phyloP scores from a whole-genome alignment of 495 filamentous ascomycete genomes.

The Hapsidospora chrysogenum region DNA sequence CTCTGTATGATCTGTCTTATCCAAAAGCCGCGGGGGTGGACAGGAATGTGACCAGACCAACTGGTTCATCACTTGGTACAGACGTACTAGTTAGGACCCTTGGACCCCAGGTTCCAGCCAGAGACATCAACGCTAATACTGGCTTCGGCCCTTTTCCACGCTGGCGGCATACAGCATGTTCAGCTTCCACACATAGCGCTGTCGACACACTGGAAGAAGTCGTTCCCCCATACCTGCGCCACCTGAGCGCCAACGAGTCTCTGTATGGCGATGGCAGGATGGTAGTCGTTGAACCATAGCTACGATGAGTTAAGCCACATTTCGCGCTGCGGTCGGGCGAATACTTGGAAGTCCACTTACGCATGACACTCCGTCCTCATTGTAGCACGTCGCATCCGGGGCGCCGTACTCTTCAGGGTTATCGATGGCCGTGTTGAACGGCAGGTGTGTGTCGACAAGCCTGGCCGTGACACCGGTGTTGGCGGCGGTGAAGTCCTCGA shows the following conservation, averaged over 20 bases:
- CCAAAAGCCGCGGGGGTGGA: too few species aligned
- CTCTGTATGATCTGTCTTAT: too few species aligned
- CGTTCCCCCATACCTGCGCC: constrained; percentile 5
- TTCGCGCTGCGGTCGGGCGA: too few species aligned
- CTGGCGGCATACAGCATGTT: too few species aligned
- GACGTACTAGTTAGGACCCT: too few species aligned
- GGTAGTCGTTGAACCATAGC: constrained; percentile 29
- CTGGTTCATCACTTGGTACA: too few species aligned
- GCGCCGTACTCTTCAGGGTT: constrained; percentile 26
- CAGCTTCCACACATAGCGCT: background rate
- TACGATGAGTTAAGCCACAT: constrained; percentile 1
- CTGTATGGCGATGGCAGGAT: constrained; percentile 24
- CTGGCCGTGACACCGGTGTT: constrained; percentile 13
- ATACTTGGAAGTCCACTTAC: too few species aligned
- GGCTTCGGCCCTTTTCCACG: too few species aligned
- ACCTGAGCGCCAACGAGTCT: constrained; percentile 20
- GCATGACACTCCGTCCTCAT: too few species aligned
- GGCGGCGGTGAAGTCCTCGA: constrained; percentile 11
- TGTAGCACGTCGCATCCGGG: constrained; percentile 24
- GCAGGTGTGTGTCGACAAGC: constrained; percentile 20
- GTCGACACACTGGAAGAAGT: background rate
- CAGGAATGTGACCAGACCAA: too few species aligned
- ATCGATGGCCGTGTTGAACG: constrained; percentile 22
- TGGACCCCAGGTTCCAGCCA: too few species aligned
- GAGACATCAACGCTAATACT: too few species aligned